Conservation (phyloP, 768 basidiomycete species). For the Lactarius quietus region DNA sequence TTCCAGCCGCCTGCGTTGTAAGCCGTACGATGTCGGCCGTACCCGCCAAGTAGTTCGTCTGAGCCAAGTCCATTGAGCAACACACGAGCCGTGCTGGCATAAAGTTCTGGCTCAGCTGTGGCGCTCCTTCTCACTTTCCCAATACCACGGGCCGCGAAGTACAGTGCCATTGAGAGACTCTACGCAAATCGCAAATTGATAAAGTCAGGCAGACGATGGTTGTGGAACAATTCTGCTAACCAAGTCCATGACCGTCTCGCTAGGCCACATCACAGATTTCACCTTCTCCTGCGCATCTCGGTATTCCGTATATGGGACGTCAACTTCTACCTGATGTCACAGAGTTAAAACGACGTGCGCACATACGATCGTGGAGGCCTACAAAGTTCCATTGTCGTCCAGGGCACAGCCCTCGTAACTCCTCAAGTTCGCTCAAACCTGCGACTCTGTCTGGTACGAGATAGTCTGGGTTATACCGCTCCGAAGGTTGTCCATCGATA, state of each 20-base stretch:
- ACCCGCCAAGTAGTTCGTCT: slow-evolving; percentile 94
- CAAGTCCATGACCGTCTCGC: slow-evolving; percentile 85
- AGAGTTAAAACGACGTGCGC: slow-evolving; percentile 18
- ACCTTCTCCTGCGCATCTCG: slow-evolving; percentile 51
- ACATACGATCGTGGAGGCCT: slow-evolving; percentile 19
- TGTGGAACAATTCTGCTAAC: slow-evolving; percentile 42
- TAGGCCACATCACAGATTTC: slow-evolving; percentile 73
- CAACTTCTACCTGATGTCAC: slow-evolving; percentile 64
- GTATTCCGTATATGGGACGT: slow-evolving; percentile 82
- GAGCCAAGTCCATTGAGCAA: slow-evolving; percentile 90
- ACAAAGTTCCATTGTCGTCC: slow-evolving; percentile 89
- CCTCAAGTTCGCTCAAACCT: slow-evolving; percentile 72
- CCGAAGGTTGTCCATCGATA: background rate
- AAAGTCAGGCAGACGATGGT: background rate
- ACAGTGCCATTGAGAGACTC: slow-evolving; percentile 91
- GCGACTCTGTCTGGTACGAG: slow-evolving; percentile 87
- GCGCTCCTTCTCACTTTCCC: slow-evolving; percentile 50
- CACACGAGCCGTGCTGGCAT: slow-evolving; percentile 75
- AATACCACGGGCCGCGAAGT: slow-evolving; percentile 82
- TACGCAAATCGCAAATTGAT: slow-evolving; percentile 32
- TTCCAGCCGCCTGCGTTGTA: slow-evolving; percentile 68
- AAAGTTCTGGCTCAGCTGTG: slow-evolving; percentile 43
- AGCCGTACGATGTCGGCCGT: slow-evolving; percentile 80
- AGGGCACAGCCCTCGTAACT: slow-evolving; percentile 72
- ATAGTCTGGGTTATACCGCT: slow-evolving; percentile 41